Evolutionary conservation across 2,329 filamentous ascomycete species (phyloP), one percentile per base, ranked within the genome.

Genomic region (Claviceps quebecensis): DNA sequence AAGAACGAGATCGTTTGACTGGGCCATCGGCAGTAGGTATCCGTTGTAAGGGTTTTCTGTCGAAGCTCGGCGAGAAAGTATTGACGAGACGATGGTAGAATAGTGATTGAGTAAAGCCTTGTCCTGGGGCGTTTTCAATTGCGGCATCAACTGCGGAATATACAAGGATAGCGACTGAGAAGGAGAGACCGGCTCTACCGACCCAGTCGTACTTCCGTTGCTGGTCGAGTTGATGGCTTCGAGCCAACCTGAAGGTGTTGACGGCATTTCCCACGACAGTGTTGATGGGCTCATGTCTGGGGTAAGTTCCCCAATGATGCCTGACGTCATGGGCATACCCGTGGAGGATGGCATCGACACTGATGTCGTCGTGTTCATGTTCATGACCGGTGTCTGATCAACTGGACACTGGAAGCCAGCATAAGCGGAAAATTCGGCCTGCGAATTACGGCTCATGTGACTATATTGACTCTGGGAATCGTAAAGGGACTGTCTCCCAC

Each of bases 21-120:
- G 58, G 9, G 64, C 64, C 59, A 65, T 60, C 5, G 64, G 64
- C 0, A 67, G 53, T 3, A 67, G 56, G 41, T 65, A 61, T 44
- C 57, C 57, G 22, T 64, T 60, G 41, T 65, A 67, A 0, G 64
- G 64, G 43, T 66, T 67, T 8, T 55, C 54, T 0, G 52, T 34
- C 0, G 59, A 58, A n/a, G 56, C 55, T 8, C 60, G 58, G n/a
- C 64, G 58, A 1, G 63, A 67, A 2, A 67, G 59, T 5, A 67
- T 59, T 2, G 61, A 58, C 0, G 64, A 62, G 14, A 67, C 64
- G 11, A 67, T 64, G 22, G 59, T 63, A 0, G 60, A 60, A 45
- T 65, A 67, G 52, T 67, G 64, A 51, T 67, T 66, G 43, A 67
- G 57, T 1, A 67, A 54, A 17, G 62, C 63, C 48, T 59, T 62